A percentile compares a stretch with the other conserved stretches of the same genome.
Conservation (phyloP, 2,329 filamentous ascomycete genomes). For the Ophiobolus disseminans region DNA sequence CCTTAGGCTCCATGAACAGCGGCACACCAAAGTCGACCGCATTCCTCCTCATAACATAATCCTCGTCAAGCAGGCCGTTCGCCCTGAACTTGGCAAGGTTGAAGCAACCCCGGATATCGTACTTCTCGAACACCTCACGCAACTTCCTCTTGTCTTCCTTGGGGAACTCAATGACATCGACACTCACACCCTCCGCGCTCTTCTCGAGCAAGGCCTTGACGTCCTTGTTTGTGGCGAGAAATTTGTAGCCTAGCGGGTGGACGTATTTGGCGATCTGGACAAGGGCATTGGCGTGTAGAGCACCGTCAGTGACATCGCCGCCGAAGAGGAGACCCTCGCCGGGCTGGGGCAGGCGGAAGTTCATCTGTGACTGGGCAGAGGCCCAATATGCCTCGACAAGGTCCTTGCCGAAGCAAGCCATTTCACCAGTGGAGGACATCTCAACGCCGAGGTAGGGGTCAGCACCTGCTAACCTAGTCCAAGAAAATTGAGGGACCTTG, state of each 20-base stretch:
- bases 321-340: conserved; percentile 96
- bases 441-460: conserved; percentile 98
- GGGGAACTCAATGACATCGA: conserved; percentile 96
- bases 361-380: conserved; percentile 96
- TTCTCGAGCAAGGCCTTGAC: conserved; percentile 86
- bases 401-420: conserved; percentile 97
- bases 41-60: conserved; percentile 98
- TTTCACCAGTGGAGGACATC: conserved; percentile 96
- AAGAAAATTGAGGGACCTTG: conserved; percentile 98
- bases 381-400: conserved; percentile 98
- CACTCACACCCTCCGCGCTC: conserved; percentile 69
- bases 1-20: conserved; percentile 98
- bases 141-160: conserved; percentile 94
- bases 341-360: conserved; percentile 94
- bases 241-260: conserved; percentile 88
- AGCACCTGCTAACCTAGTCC: conserved; percentile 95
- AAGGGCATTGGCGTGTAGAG: conserved; percentile 66
- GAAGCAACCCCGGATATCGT: conserved; percentile 95
- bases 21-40: conserved; percentile 98
- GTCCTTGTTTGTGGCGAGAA: conserved; percentile 81
- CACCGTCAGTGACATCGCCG: conserved; percentile 69
- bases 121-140: conserved; percentile 94
- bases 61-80: conserved; percentile 85
- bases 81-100: conserved; percentile 86
- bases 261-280: conserved; percentile 85